A percentile compares a stretch with the other conserved stretches of the same genome.
These are phyloP conservation scores for Diaporthe capsici DNA, from an alignment of 2,329 filamentous ascomycete genomes.

Conservation along the genomic window DNA sequence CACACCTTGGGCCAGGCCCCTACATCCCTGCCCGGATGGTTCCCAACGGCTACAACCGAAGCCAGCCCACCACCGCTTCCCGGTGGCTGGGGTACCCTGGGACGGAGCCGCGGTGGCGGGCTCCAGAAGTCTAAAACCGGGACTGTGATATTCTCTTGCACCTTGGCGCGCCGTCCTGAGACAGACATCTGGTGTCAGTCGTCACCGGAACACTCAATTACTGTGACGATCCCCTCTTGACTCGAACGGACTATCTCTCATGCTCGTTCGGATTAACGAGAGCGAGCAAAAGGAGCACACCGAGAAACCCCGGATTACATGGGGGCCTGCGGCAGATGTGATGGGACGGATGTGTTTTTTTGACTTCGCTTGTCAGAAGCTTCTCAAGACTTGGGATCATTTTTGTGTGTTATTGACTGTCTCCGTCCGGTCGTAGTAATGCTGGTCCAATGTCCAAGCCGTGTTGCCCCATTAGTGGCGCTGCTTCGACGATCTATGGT, in stretches of 20 bases:
- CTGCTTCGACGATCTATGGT: constrained; percentile 16
- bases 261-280: constrained; percentile 6
- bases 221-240: not conserved
- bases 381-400: not conserved
- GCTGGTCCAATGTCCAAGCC: constrained; percentile 6
- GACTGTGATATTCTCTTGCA: constrained; percentile 34
- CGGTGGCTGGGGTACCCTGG: not conserved
- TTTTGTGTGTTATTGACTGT: not conserved
- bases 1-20: not conserved
- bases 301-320: not conserved
- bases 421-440: not conserved
- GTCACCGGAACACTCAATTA: not conserved
- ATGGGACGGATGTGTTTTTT: not conserved
- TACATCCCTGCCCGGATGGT: not conserved
- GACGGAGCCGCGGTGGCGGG: constrained; percentile 14
- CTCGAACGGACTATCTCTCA: constrained; percentile 1
- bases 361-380: not conserved
- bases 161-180: constrained; percentile 35
- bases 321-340: not conserved
- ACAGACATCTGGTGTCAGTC: not conserved
- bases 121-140: constrained; percentile 32
- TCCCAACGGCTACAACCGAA: constrained; percentile 17
- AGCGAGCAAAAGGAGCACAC: not conserved
- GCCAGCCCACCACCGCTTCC: not conserved
- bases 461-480: not conserved